Conservation (phyloP, 176 grass and related monocot genomes). For the Hsuehochloa calcarea region DNA sequence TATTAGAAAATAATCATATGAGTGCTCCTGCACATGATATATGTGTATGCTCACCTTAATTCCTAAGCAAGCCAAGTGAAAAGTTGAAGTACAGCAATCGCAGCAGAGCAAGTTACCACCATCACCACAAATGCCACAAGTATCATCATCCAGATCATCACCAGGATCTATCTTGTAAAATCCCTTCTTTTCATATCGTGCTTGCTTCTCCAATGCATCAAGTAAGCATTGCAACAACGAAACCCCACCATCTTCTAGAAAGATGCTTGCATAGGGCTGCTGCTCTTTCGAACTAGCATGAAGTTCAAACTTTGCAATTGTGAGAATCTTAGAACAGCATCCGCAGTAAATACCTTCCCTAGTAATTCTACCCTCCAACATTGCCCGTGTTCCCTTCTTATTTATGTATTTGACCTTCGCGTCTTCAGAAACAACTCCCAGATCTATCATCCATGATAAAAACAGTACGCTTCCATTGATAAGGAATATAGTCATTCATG, state of each 20-base stretch:
- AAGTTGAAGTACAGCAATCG: slow-evolving; percentile 83
- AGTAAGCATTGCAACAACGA: slow-evolving; percentile 74
- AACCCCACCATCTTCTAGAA: slow-evolving; percentile 50
- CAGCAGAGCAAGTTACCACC: slow-evolving; percentile 91
- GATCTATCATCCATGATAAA: slow-evolving; percentile 95
- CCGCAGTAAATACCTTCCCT: slow-evolving; percentile 85
- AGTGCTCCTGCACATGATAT: not conserved
- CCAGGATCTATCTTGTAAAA: slow-evolving; percentile 66
- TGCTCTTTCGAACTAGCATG: slow-evolving; percentile 90
- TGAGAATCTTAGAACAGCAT: slow-evolving; percentile 86
- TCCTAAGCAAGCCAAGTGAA: slow-evolving; percentile 83
- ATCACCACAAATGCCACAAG: slow-evolving; percentile 87
- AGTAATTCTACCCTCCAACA: slow-evolving; percentile 71
- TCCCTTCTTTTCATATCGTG: slow-evolving; percentile 59
- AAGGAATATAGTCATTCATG: slow-evolving; percentile 60
- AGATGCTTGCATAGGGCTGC: slow-evolving; percentile 65
- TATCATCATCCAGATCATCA: slow-evolving; percentile 72
- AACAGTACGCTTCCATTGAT: slow-evolving; percentile 77
- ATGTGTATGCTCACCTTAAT: slow-evolving; percentile 61
- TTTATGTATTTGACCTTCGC: slow-evolving; percentile 82
- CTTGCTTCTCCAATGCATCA: slow-evolving; percentile 82
- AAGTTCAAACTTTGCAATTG: slow-evolving; percentile 82
- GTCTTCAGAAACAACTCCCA: slow-evolving; percentile 65
- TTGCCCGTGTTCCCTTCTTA: slow-evolving; percentile 54
- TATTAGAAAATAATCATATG: slow-evolving; percentile 12